A percentile compares a stretch with the other conserved stretches of the same genome.
phyloP scores from a whole-genome alignment of 2,329 filamentous ascomycete species.

The Anisogramma anomala region DNA sequence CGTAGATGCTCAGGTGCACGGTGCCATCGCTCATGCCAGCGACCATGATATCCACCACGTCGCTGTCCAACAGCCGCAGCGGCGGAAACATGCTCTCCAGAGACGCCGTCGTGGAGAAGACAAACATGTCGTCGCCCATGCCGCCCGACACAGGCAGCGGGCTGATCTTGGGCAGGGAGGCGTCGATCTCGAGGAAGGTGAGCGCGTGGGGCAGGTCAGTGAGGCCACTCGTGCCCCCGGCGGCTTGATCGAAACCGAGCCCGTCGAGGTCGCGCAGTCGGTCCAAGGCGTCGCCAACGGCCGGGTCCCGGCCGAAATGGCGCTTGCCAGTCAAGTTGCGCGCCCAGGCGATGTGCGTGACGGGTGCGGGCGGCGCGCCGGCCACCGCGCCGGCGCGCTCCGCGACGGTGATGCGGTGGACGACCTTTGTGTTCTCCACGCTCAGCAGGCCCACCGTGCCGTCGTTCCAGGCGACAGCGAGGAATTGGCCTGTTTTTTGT shows the following conservation, averaged over 20 bases:
- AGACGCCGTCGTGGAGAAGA: slow-evolving; percentile 59
- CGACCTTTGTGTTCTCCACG: slow-evolving; percentile 68
- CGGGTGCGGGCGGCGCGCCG: slow-evolving; percentile 29
- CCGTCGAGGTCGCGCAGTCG: slow-evolving; percentile 14
- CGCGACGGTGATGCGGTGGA: slow-evolving; percentile 55
- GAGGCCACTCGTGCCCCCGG: slow-evolving; percentile 17
- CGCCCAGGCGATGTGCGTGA: slow-evolving; percentile 44
- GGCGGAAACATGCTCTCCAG: slow-evolving; percentile 59
- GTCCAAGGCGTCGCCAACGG: slow-evolving; percentile 12
- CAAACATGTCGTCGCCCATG: slow-evolving; percentile 42
- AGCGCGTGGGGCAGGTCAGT: slow-evolving; percentile 60
- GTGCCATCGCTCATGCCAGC: slow-evolving; percentile 59
- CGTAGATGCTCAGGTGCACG: slow-evolving; percentile 71
- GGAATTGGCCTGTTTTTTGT: slow-evolving; percentile 48
- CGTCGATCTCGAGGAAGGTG: slow-evolving; percentile 64
- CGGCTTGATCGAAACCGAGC: slow-evolving; percentile 16
- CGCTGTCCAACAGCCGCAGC: slow-evolving; percentile 51
- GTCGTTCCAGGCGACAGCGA: slow-evolving; percentile 78
- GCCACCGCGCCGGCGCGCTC: background rate
- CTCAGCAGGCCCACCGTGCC: slow-evolving; percentile 66
- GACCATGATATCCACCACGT: slow-evolving; percentile 69
- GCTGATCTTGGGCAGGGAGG: slow-evolving; percentile 64
- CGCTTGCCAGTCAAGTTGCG: slow-evolving; percentile 30
- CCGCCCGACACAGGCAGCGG: slow-evolving; percentile 55
- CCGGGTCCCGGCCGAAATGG: slow-evolving; percentile 5